A percentile compares a stretch with the other conserved stretches of the same genome.
Evolutionary conservation across 1,284 basidiomycete species (phyloP).

Genomic region (Chiua sp.): DNA sequence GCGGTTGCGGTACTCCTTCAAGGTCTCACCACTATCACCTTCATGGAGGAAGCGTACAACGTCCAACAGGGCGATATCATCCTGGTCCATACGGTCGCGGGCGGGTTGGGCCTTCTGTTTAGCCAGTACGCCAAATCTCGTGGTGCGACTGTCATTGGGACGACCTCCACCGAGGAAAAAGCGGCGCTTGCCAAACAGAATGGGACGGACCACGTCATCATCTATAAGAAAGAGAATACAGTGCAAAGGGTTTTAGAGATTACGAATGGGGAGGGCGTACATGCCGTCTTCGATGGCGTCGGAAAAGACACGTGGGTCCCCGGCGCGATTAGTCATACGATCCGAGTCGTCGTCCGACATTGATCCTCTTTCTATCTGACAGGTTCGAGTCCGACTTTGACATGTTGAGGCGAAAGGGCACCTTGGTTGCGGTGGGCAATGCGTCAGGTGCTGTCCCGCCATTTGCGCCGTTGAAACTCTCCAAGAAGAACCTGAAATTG

Average conservation of each 20-base stretch:
- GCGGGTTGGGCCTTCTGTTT: slow-evolving; percentile 70
- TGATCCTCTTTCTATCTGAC: background rate
- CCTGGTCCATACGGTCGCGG: slow-evolving; percentile 90
- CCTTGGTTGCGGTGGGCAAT: slow-evolving; percentile 91
- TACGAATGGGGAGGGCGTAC: slow-evolving; percentile 84
- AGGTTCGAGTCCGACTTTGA: slow-evolving; percentile 88
- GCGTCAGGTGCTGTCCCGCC: slow-evolving; percentile 84
- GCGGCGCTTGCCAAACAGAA: slow-evolving; percentile 80
- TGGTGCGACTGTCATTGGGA: slow-evolving; percentile 93
- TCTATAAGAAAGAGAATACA: slow-evolving; percentile 78
- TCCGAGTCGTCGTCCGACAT: background rate
- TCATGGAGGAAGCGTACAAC: slow-evolving; percentile 84
- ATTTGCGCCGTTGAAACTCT: slow-evolving; percentile 76
- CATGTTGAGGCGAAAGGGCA: slow-evolving; percentile 81
- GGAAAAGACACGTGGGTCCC: slow-evolving; percentile 84
- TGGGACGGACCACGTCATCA: slow-evolving; percentile 89
- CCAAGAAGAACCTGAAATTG: slow-evolving; percentile 85
- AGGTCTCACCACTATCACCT: slow-evolving; percentile 81
- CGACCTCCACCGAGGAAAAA: slow-evolving; percentile 89
- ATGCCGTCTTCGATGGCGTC: slow-evolving; percentile 93
- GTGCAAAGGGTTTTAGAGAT: slow-evolving; percentile 77
- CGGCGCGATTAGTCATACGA: no score
- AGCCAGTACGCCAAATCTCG: slow-evolving; percentile 67
- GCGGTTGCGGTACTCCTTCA: slow-evolving; percentile 79
- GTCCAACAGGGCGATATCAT: slow-evolving; percentile 79